These are phyloP conservation scores for Uronychia setigera DNA, from an alignment of 73 alveolate genomes.

Conservation along the genomic window DNA sequence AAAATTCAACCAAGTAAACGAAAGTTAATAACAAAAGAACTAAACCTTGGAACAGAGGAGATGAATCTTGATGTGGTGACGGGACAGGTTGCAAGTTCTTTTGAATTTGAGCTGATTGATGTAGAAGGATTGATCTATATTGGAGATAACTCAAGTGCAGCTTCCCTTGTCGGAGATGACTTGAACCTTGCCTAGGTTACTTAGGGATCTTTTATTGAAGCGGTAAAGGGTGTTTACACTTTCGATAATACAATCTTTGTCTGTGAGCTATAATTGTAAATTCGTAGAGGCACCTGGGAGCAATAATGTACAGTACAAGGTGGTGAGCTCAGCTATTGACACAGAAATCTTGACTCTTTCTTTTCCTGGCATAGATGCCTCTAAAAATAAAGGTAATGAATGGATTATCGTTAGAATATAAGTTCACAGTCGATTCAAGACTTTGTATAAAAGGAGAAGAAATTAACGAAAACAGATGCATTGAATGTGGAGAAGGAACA, in stretches of 20 bases:
- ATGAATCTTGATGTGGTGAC: background rate
- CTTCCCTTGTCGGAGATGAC: background rate
- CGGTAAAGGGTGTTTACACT: background rate
- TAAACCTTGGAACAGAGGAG: background rate
- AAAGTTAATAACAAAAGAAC: background rate
- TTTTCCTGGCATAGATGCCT: background rate
- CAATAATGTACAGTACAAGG: background rate
- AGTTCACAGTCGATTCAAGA: slow-evolving; percentile 4
- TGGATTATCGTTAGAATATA: background rate
- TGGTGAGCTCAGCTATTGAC: background rate
- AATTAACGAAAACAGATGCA: slow-evolving; percentile 16
- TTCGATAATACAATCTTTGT: background rate
- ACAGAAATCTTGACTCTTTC: background rate
- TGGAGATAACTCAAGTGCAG: background rate
- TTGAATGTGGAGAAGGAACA: slow-evolving; percentile 33
- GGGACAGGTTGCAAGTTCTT: background rate
- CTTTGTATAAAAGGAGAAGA: slow-evolving; percentile 46
- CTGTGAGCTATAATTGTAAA: background rate
- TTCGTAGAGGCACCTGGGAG: background rate
- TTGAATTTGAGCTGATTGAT: background rate
- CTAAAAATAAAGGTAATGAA: background rate
- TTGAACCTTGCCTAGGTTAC: background rate
- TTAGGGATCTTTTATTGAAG: background rate
- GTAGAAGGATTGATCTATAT: background rate
- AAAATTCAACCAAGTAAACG: background rate